phyloP scores from a whole-genome alignment of 495 filamentous ascomycete genomes.

The Xylaria venustula region DNA sequence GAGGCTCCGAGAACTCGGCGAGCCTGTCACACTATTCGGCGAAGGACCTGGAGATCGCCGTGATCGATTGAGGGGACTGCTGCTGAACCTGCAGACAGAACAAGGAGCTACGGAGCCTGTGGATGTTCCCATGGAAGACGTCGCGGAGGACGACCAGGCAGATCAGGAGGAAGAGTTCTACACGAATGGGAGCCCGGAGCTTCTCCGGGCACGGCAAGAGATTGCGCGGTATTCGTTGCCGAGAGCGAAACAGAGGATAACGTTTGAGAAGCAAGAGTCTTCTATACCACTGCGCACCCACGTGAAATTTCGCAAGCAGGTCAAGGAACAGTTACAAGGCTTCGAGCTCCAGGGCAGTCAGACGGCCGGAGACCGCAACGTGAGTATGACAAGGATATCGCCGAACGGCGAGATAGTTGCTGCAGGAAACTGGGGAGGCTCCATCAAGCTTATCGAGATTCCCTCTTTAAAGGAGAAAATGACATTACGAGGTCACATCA shows the following conservation, averaged over 20 bases:
- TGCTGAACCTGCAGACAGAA: conserved; percentile 52
- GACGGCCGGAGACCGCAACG: conserved; percentile 83
- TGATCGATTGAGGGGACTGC: conserved; percentile 80
- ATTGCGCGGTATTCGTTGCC: conserved; percentile 88
- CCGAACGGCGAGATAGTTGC: conserved; percentile 82
- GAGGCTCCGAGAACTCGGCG: conserved; percentile 76
- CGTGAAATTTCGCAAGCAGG: conserved; percentile 81
- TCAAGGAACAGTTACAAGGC: conserved; percentile 77
- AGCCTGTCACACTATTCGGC: conserved; percentile 94
- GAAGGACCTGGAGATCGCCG: conserved; percentile 84
- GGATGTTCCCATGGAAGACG: conserved; percentile 63
- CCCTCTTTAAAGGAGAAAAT: conserved; percentile 76
- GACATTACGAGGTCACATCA: conserved; percentile 76
- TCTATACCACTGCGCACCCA: conserved; percentile 82
- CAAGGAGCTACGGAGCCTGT: conserved; percentile 59
- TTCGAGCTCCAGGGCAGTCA: conserved; percentile 93
- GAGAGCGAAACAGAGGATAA: conserved; percentile 71
- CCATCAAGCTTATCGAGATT: conserved; percentile 79
- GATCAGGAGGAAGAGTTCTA: conserved; percentile 96
- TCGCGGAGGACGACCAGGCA: conserved; percentile 56
- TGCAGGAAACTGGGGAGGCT: conserved; percentile 87
- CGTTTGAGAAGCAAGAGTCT: conserved; percentile 73
- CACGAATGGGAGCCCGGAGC: conserved; percentile 70
- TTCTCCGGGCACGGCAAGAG: conserved; percentile 73
- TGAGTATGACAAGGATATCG: conserved; percentile 87